These are phyloP conservation scores for Fusarium pilosicola DNA, from an alignment of 2,329 filamentous ascomycete species.

Conservation along the genomic window DNA sequence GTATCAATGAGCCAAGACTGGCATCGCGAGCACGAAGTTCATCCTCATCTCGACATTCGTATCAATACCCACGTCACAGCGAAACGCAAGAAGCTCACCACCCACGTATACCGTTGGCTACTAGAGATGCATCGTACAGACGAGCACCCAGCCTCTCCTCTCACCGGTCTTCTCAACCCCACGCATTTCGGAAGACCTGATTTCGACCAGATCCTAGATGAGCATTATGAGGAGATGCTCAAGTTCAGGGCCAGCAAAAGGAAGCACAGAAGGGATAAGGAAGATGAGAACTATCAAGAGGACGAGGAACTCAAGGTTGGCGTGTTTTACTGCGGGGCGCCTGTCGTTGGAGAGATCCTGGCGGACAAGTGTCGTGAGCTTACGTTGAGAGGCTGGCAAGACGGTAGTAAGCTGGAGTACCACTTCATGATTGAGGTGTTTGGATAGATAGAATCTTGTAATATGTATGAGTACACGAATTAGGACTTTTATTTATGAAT, in stretches of 20 bases:
- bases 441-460: conserved; percentile 44
- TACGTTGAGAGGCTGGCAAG: conserved; percentile 60
- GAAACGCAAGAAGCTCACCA: conserved; percentile 62
- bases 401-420: conserved; percentile 64
- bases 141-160: conserved; percentile 60
- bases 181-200: conserved; percentile 66
- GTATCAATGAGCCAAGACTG: conserved; percentile 53
- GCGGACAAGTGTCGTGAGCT: conserved; percentile 63
- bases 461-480: not conserved
- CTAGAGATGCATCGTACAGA: conserved; percentile 66
- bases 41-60: conserved; percentile 60
- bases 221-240: conserved; percentile 64
- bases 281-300: conserved; percentile 23
- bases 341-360: conserved; percentile 64
- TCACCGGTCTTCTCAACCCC: conserved; percentile 63
- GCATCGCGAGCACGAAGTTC: conserved; percentile 50
- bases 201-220: conserved; percentile 61
- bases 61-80: conserved; percentile 67
- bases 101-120: conserved; percentile 65
- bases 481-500: too few species aligned
- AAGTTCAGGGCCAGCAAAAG: conserved; percentile 45
- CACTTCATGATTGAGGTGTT: conserved; percentile 69
- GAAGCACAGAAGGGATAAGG: not conserved
- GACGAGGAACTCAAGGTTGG: conserved; percentile 59
- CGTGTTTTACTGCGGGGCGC: conserved; percentile 66